Percentiles rank a stretch among this genome's conserved stretches.
These are phyloP conservation scores for Neurospora sp. DNA, from an alignment of 495 filamentous ascomycete species.

Conservation along the genomic window DNA sequence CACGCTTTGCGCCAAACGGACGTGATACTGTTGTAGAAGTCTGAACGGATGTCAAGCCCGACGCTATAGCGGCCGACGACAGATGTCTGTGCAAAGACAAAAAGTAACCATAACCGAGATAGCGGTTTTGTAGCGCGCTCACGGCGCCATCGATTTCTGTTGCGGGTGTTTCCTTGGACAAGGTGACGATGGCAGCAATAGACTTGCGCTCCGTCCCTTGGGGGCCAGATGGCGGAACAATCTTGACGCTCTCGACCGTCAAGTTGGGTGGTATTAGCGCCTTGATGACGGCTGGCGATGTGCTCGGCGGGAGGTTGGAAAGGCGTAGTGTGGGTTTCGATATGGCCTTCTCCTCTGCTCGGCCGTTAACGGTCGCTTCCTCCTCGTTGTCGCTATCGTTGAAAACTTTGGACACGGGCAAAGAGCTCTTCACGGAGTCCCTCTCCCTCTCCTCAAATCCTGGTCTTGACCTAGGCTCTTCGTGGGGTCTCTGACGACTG, in stretches of 20 bases:
- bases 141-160: conserved; percentile 78
- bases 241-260: conserved; percentile 66
- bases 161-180: conserved; percentile 74
- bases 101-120: conserved; percentile 82
- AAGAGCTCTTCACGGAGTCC: conserved; percentile 12
- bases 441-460: conserved; percentile 23
- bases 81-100: conserved; percentile 72
- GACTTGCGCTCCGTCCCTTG: conserved; percentile 61
- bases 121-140: conserved; percentile 69
- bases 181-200: conserved; percentile 70
- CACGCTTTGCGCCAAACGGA: conserved; percentile 77
- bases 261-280: conserved; percentile 57
- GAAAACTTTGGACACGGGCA: conserved; percentile 31
- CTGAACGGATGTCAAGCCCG: conserved; percentile 41
- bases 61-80: conserved; percentile 65
- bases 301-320: conserved; percentile 48
- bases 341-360: conserved; percentile 59
- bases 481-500: conserved; percentile 17
- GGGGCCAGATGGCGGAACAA: conserved; percentile 41
- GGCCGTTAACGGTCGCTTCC: conserved; percentile 15
- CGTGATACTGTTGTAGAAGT: conserved; percentile 46
- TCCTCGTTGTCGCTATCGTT: conserved; percentile 38
- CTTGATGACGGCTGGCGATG: conserved; percentile 65
- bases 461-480: conserved; percentile 19
- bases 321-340: conserved; percentile 85